Evolutionary conservation across 2,329 filamentous ascomycete species (phyloP).

Genomic region (Penicillium paneum): DNA sequence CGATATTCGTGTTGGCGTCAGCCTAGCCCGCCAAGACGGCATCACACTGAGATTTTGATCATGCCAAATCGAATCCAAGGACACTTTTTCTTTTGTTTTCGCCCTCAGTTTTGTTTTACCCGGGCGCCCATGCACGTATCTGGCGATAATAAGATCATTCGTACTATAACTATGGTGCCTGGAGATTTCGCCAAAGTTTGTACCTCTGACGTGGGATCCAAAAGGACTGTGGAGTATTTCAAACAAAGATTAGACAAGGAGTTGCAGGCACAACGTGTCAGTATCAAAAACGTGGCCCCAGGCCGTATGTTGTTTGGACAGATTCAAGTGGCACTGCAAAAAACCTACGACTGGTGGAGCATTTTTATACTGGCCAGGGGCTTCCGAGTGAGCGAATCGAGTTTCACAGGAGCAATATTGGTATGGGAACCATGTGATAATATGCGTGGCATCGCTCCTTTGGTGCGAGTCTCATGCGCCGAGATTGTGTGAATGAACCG

Average conservation of each 20-base stretch:
- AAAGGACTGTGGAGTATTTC: slow-evolving; percentile 61
- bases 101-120: slow-evolving; percentile 44
- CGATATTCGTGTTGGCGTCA: slow-evolving; percentile 46
- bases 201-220: slow-evolving; percentile 50
- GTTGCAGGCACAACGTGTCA: slow-evolving; percentile 51
- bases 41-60: background rate
- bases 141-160: background rate
- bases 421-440: background rate
- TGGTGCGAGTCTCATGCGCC: slow-evolving; percentile 45
- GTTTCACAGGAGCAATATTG: slow-evolving; percentile 45
- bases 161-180: slow-evolving; percentile 43
- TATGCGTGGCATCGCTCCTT: slow-evolving; percentile 46
- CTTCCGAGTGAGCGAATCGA: slow-evolving; percentile 37
- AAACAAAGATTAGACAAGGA: slow-evolving; percentile 56
- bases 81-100: slow-evolving; percentile 40
- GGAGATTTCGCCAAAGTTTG: slow-evolving; percentile 48
- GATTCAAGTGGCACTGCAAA: slow-evolving; percentile 34
- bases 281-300: slow-evolving; percentile 54
- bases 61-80: slow-evolving; percentile 46
- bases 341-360: slow-evolving; percentile 23
- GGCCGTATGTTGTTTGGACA: slow-evolving; percentile 50
- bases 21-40: background rate
- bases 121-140: slow-evolving; percentile 28
- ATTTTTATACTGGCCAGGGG: slow-evolving; percentile 48
- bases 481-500: slow-evolving; percentile 43